Percentiles rank a stretch among this genome's conserved stretches.
These are phyloP conservation scores for Fusarium oxysporum DNA, from an alignment of 2,329 filamentous ascomycete species.

Conservation along the genomic window DNA sequence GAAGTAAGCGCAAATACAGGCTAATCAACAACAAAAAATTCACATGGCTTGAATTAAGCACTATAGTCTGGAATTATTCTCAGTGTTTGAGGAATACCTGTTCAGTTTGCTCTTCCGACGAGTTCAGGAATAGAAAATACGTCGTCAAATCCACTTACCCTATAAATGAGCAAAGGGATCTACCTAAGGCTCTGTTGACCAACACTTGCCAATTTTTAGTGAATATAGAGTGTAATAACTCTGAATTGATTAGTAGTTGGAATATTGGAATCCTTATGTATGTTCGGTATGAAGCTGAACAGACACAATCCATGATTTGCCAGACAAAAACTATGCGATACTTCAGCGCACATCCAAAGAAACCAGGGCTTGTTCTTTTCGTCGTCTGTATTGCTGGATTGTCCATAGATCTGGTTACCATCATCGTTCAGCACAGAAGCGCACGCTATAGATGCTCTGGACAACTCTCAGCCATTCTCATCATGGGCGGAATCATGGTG, in stretches of 20 bases:
- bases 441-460: neutral
- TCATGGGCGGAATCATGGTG: too few relatives aligned
- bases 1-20: neutral
- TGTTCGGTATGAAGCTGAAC: too few relatives aligned
- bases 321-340: too few relatives aligned
- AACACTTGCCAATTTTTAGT: neutral
- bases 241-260: accelerated
- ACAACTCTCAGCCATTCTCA: neutral
- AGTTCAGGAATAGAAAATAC: neutral
- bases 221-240: neutral
- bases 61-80: neutral
- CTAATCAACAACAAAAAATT: neutral
- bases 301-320: too few relatives aligned
- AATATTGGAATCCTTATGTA: too few relatives aligned
- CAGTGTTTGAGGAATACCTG: neutral
- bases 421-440: neutral
- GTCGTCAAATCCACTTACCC: neutral
- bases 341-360: too few relatives aligned
- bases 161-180: neutral
- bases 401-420: accelerated
- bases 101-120: neutral
- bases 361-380: too few relatives aligned
- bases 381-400: neutral
- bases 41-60: too few relatives aligned
- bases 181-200: neutral